Base-by-base conservation (phyloP, 2,329 filamentous ascomycete species). In the Monosporascus sp. region DNA sequence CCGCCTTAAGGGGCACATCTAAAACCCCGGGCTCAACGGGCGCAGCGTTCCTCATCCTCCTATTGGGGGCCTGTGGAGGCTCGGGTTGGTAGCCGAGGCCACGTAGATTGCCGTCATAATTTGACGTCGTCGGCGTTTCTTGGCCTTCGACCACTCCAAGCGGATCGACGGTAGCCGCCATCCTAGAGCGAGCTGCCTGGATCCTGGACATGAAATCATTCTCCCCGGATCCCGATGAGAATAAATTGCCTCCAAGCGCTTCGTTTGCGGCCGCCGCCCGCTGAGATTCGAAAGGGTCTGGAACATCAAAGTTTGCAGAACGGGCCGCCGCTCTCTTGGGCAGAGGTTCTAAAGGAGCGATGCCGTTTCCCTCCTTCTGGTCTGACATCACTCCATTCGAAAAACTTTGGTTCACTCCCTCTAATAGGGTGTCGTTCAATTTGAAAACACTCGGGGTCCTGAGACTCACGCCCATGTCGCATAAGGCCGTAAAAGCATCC, bases 401-500 rank as follows among this genome's bases (percentile, higher is more conserved):
- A 4, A 60, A 59, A 6, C 74, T 73, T 11, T 64, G 65, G 49
- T 78, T 76, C 52, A 83, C 76, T 49, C 73, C 73, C 40, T 77
- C 76, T 36, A 79, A 59, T 37, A 84, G 67, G 7, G 67, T 56
- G 20, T 84, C 80, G 56, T 81, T 90, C 62, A 88, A 74, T 67
- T 86, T 91, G 74, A 96, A 99, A 57, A 97, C 88, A 64, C 95
- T 96, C 26, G 86, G 82, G 9, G 94, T 85, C 52, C 89, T 85
- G 52, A 97, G 80, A 60, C 85, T 86, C 45, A 91, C 87, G 4
- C 90, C 90, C 85, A 83, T 90, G 66, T 97, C 91, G 68, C 92
- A 96, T 7, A 99, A 80, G 17, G 84, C 87, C 22, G 87, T 85
- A 64, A 97, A 97, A 0, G 93, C 92, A 76, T 99, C 94, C 94